These are phyloP conservation scores for Aspergillus amoenus DNA, from an alignment of 2,329 filamentous ascomycete species.

Conservation along the genomic window DNA sequence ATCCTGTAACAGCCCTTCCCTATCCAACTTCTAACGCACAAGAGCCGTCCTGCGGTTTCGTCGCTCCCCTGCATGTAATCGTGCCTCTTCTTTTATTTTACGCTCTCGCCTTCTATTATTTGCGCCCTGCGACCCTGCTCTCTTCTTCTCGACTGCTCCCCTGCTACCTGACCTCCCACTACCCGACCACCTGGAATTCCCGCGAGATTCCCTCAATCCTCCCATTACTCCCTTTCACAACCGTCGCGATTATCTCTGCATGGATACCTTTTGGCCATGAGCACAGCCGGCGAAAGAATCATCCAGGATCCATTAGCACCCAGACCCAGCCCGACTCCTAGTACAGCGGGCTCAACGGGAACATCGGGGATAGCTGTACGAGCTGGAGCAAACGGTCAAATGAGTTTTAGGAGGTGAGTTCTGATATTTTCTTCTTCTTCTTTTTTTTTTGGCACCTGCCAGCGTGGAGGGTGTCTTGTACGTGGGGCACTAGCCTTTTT, in stretches of 20 bases:
- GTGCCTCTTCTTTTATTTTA: slow-evolving; percentile 5
- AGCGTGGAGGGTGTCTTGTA: slow-evolving; percentile 14
- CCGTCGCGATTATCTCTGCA: slow-evolving; percentile 21
- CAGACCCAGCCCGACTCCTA: slow-evolving; percentile 33
- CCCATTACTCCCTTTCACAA: slow-evolving; percentile 7
- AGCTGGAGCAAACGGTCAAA: slow-evolving; percentile 42
- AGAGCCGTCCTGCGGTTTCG: slow-evolving; percentile 5
- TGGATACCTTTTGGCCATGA: slow-evolving; percentile 37
- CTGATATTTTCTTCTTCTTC: not conserved
- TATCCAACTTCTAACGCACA: not conserved
- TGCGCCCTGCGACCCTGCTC: slow-evolving; percentile 2
- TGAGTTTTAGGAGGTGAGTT: slow-evolving; percentile 61
- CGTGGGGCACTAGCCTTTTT: not conserved
- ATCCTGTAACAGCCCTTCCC: slow-evolving; percentile 4
- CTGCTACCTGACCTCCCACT: not conserved
- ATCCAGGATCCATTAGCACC: slow-evolving; percentile 24
- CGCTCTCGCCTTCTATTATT: slow-evolving; percentile 2
- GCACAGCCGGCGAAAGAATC: slow-evolving; percentile 30
- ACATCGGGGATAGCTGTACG: slow-evolving; percentile 37
- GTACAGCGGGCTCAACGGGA: slow-evolving; percentile 35
- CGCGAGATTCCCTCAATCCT: slow-evolving; percentile 8
- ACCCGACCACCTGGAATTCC: not conserved
- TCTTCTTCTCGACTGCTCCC: slow-evolving; percentile 5
- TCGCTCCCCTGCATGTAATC: slow-evolving; percentile 6
- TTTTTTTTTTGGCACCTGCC: not conserved